Base-by-base conservation (phyloP, 192 early-diverging fungal genomes). In the Backusella liffmaniae region DNA sequence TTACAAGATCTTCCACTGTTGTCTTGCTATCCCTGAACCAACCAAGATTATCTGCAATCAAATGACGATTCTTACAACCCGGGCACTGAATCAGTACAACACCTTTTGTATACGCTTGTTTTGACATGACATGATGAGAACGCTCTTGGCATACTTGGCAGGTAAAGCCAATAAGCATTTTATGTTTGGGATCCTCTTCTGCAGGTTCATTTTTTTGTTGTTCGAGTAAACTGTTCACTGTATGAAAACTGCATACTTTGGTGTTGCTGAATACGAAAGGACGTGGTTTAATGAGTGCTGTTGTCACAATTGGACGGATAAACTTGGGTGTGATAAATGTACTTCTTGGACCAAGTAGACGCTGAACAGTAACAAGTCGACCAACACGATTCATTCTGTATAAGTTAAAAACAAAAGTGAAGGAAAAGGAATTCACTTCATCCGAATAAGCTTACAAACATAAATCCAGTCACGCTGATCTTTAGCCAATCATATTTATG, bases 41-140 rank as follows among this genome's bases (percentile, higher is more conserved):
- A 1, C 97, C 98, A 66, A 98, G 81, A 86, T 99, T 93, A 79
- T 99, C 98, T 1, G 98, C 98, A 83, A 99, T 98, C 70, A 99
- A 79, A 80, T 99, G 98, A 15, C 90, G 84, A 76, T 94, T 96
- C 77, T 93, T 87, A 87, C 98, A 99, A 13, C 86, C 86, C 37
- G 96, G 93, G 79, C 97, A 99, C 78, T 91, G 89, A 67, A 98
- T 96, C 70, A 99, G 87, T 13, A 99, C 96, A 4, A 99, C 96
- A 16, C 98, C 98, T 6, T 91, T 90, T 29, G 89, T 77, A 79
- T 98, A 99, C 1, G 97, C 91, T 41, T 90, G 86, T 79, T 95
- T 95, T 35, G 96, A 95, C 92, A 99, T 98, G 67, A 91, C 88
- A 80, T 98, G 96, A 79, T 94, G 89, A 37, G 90, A 89, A 4